These are phyloP conservation scores for Chlorophyllum brunneum DNA, from an alignment of 768 basidiomycete species.

Conservation along the genomic window DNA sequence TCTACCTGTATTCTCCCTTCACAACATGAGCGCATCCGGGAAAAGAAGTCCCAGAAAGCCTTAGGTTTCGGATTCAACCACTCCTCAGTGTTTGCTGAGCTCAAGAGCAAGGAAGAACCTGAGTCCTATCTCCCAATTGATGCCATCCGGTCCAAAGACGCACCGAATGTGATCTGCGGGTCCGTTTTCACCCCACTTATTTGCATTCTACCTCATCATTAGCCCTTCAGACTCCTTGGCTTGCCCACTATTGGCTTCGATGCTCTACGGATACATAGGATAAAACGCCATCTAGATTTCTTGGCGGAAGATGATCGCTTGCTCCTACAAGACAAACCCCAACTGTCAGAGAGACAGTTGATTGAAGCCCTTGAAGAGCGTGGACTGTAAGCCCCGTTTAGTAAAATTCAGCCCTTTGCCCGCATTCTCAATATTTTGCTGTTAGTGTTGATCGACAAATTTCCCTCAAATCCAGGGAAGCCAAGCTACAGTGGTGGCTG, in stretches of 20 bases:
- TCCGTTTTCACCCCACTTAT: constrained; percentile 27
- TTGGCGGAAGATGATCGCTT: constrained; percentile 62
- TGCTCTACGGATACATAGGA: constrained; percentile 38
- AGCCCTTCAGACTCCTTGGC: constrained; percentile 29
- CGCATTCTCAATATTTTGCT: background rate
- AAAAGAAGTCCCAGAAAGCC: constrained; percentile 48
- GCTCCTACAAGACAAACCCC: constrained; percentile 45
- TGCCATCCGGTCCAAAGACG: constrained; percentile 25
- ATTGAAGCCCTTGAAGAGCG: constrained; percentile 69
- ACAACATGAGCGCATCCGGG: constrained; percentile 64
- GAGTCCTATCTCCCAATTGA: constrained; percentile 31
- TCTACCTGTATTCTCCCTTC: constrained; percentile 85
- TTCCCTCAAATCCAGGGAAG: constrained; percentile 39
- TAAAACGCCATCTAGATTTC: constrained; percentile 37
- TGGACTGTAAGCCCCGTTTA: constrained; percentile 55
- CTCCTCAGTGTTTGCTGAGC: constrained; percentile 29
- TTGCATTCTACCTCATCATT: constrained; percentile 9
- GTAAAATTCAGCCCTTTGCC: background rate
- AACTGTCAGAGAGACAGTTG: constrained; percentile 52
- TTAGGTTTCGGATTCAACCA: constrained; percentile 33
- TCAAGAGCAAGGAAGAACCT: constrained; percentile 28
- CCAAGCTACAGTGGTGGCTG: constrained; percentile 64
- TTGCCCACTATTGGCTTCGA: constrained; percentile 43
- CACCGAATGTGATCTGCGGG: constrained; percentile 53
- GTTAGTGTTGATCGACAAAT: constrained; percentile 37